A percentile compares a stretch with the other conserved stretches of the same genome.
phyloP scores from a whole-genome alignment of 2,329 filamentous ascomycete genomes.

The Colletotrichum echinochloae region DNA sequence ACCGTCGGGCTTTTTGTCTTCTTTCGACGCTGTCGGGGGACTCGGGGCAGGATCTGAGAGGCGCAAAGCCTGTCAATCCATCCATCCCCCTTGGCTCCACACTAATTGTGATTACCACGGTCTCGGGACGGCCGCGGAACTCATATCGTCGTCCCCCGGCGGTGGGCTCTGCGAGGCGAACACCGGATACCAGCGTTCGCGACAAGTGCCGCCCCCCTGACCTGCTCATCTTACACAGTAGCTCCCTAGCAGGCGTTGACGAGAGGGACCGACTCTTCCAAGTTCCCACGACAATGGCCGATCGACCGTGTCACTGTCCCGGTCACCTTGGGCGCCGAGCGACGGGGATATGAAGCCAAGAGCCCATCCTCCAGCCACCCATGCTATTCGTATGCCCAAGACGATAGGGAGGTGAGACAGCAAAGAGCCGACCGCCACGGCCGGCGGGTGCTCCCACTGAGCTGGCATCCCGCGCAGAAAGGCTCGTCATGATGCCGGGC shows the following conservation, averaged over 20 bases:
- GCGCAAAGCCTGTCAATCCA: not conserved
- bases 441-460: conserved; percentile 9
- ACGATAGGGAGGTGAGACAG: conserved; percentile 8
- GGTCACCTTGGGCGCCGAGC: conserved; percentile 4
- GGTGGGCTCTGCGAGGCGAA: conserved; percentile 23
- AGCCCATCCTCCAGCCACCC: conserved; percentile 11
- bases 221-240: conserved; percentile 15
- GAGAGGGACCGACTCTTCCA: conserved; percentile 12
- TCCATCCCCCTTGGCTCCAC: conserved; percentile 18
- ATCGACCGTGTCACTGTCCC: conserved; percentile 6
- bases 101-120: conserved; percentile 32
- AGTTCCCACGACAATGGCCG: not conserved
- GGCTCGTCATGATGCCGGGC: conserved; percentile 6
- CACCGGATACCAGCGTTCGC: conserved; percentile 7
- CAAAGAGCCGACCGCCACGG: not conserved
- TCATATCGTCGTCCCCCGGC: conserved; percentile 29
- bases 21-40: conserved; percentile 6
- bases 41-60: not conserved
- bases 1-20: not conserved
- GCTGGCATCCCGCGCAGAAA: conserved; percentile 9
- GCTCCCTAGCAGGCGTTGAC: conserved; percentile 6
- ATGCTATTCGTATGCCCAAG: not conserved
- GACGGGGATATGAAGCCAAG: not conserved
- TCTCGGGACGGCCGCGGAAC: conserved; percentile 28
- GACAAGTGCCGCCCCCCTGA: conserved; percentile 4